Evolutionary conservation across 2,329 filamentous ascomycete genomes (phyloP), one percentile per base, ranked within the genome.

Genomic region (Trichoderma harzianum): DNA sequence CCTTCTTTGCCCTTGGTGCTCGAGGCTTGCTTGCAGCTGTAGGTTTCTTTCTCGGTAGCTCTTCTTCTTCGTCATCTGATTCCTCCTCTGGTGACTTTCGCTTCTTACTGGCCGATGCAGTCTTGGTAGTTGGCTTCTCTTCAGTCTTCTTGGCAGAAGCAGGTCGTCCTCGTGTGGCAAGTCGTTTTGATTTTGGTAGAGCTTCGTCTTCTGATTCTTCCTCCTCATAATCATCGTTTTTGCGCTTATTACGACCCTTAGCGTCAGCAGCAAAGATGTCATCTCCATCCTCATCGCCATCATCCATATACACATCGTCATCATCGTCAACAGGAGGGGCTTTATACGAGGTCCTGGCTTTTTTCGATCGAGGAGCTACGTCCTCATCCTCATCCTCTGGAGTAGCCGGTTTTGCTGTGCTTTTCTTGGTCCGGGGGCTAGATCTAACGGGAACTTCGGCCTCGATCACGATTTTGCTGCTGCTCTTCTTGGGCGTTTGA

Each of bases 191-290:
- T 76, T 89, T 86, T 0, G 91, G 86, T 11, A 87, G 80, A 30
- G 88, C 78, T 62, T 93, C 90, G 36, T 94, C 91, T 69, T 96
- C 93, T 61, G 91, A 92, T 24, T 89, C 89, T 72, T 92, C 92
- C 73, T 92, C 92, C 72, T 88, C 86, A 70, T 95, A 93, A 68
- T 93, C 91, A 77, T 96, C 93, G 53, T 90, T 90, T 76, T 90
- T 92, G 63, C 88, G 86, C 78, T 90, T 93, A 71, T 87, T 89
- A 58, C 88, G 84, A 62, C 87, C 87, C 78, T 90, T 92, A 39
- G 87, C 87, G 74, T 93, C 90, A 5, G 92, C 91, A 16, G 91
- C 92, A 80, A 95, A 95, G 24, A 97, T 94, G 76, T 97, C 95
- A n/a, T 89, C 92, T 3, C 88, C 91, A 58, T 93, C 89, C 7